Evolutionary conservation across 108 stramenopile genomes (phyloP).

Genomic region (Cyclotella baltica): DNA sequence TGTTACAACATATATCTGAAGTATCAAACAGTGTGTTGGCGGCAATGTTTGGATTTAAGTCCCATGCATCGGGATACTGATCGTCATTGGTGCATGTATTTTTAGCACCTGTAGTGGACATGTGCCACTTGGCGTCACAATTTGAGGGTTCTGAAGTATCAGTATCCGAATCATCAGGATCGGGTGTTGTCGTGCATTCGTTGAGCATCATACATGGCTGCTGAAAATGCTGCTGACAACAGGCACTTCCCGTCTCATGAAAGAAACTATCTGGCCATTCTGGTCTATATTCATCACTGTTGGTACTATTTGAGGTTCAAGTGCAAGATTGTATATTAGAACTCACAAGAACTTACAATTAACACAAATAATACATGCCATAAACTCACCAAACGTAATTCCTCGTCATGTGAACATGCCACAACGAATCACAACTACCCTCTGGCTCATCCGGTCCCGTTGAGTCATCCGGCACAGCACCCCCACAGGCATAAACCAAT

Average conservation of each 20-base stretch:
- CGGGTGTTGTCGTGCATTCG: neutral
- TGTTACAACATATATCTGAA: neutral
- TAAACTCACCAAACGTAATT: neutral
- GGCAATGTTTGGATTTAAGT: neutral
- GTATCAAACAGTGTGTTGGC: neutral
- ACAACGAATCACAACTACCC: neutral
- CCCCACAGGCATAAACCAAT: neutral
- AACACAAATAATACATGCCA: too few species aligned
- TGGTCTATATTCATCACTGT: slow-evolving; percentile 1
- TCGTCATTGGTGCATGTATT: slow-evolving; percentile 3
- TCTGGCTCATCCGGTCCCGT: neutral
- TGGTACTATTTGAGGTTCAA: slow-evolving; percentile 1
- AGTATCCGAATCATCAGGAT: neutral
- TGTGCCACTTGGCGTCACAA: neutral
- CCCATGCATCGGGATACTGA: neutral
- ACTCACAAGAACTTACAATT: too few species aligned
- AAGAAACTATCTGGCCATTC: neutral
- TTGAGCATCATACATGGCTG: neutral
- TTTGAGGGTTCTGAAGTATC: neutral
- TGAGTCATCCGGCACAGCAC: neutral
- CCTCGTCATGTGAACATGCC: neutral
- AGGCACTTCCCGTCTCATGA: neutral
- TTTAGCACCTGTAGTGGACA: neutral
- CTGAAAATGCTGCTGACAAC: neutral
- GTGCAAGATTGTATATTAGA: too few species aligned